Evolutionary conservation across 2,329 filamentous ascomycete genomes (phyloP).

Genomic region (Colletotrichum sp.): DNA sequence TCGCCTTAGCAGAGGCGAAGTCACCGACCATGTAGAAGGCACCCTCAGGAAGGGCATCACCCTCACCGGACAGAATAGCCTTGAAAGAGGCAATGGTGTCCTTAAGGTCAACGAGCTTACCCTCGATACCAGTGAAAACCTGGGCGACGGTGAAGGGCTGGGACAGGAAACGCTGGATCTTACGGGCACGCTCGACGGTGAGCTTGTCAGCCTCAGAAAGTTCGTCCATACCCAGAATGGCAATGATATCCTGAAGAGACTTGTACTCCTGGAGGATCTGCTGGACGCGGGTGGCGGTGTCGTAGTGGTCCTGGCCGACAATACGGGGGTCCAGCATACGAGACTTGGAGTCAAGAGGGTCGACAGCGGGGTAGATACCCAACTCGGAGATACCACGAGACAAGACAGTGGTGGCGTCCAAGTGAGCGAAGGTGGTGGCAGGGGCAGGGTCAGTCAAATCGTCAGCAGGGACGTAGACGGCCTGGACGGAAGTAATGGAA

Average conservation of each 20-base stretch:
- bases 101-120: slow-evolving; percentile 96
- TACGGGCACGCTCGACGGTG: slow-evolving; percentile 99
- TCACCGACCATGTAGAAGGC: slow-evolving; percentile 98
- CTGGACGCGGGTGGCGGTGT: slow-evolving; percentile 92
- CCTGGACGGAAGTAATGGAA: slow-evolving; percentile 99
- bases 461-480: slow-evolving; percentile 99
- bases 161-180: slow-evolving; percentile 99
- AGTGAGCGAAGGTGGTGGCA: slow-evolving; percentile 98
- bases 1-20: slow-evolving; percentile 88
- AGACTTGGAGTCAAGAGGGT: slow-evolving; percentile 99
- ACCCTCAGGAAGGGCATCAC: slow-evolving; percentile 94
- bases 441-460: slow-evolving; percentile 99
- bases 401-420: slow-evolving; percentile 99
- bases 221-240: slow-evolving; percentile 99
- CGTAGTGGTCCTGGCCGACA: slow-evolving; percentile 97
- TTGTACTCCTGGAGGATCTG: slow-evolving; percentile 99
- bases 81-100: slow-evolving; percentile 98
- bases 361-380: slow-evolving; percentile 99
- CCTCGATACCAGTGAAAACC: slow-evolving; percentile 93
- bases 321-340: slow-evolving; percentile 99
- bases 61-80: slow-evolving; percentile 93
- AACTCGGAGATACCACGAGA: slow-evolving; percentile 99
- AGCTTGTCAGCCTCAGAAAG: slow-evolving; percentile 99
- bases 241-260: slow-evolving; percentile 99
- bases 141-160: slow-evolving; percentile 94